phyloP scores from a whole-genome alignment of 441 rosid genomes.

The Kokia cookei region DNA sequence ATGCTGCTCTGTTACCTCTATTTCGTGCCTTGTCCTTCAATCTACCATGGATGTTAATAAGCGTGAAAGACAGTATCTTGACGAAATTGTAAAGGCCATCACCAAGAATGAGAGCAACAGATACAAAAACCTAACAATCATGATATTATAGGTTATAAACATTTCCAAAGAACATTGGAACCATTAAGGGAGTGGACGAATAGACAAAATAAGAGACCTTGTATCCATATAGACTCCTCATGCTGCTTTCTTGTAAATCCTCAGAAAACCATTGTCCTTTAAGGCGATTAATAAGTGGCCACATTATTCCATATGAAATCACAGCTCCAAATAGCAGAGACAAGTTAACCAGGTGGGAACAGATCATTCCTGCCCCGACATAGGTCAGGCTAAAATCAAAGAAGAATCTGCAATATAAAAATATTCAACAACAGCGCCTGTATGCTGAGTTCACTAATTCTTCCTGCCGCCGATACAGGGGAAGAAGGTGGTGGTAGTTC shows the following conservation, averaged over 20 bases:
- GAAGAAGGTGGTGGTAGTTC: constrained; percentile 43
- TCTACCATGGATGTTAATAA: constrained; percentile 39
- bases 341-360: constrained; percentile 75
- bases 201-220: constrained; percentile 34
- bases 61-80: constrained; percentile 53
- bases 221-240: constrained; percentile 85
- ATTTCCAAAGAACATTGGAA: background rate
- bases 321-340: constrained; percentile 85
- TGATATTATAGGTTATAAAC: background rate
- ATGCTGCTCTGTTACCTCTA: constrained; percentile 23
- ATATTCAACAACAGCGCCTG: constrained; percentile 29
- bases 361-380: constrained; percentile 93
- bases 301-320: constrained; percentile 79
- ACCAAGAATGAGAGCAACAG: constrained; percentile 83
- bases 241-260: constrained; percentile 50
- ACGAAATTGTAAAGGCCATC: constrained; percentile 90
- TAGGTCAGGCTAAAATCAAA: constrained; percentile 83
- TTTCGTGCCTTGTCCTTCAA: constrained; percentile 33
- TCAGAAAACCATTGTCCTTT: constrained; percentile 79
- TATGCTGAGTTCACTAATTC: constrained; percentile 62
- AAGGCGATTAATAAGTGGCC: constrained; percentile 71
- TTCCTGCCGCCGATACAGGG: constrained; percentile 36
- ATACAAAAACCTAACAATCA: constrained; percentile 40
- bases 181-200: background rate
- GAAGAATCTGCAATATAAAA: constrained; percentile 44